Percentiles rank a stretch among this genome's conserved stretches.
Evolutionary conservation across 805 yeast genomes (phyloP).

Genomic region (Hermanozyma aechmeae): DNA sequence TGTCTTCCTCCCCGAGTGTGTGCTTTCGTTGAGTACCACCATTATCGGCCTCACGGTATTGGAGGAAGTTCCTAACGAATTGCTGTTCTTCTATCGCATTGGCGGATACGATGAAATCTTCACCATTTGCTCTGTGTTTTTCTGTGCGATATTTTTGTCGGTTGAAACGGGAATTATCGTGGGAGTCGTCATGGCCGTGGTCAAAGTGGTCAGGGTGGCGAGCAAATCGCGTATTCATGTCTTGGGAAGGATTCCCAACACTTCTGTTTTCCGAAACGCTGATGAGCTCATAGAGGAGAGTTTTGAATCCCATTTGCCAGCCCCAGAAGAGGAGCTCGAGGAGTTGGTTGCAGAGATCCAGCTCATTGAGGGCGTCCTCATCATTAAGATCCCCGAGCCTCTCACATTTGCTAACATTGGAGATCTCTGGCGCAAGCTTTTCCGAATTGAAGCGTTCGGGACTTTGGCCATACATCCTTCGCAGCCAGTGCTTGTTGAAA

Average conservation of each 20-base stretch:
- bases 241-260: conserved; percentile 27
- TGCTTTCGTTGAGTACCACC: not conserved
- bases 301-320: conserved; percentile 7
- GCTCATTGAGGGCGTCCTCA: conserved; percentile 61
- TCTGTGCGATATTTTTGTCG: conserved; percentile 24
- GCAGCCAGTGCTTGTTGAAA: conserved; percentile 39
- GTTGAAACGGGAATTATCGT: conserved; percentile 28
- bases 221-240: conserved; percentile 36
- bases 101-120: conserved; percentile 15
- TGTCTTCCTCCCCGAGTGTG: conserved; percentile 20
- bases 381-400: conserved; percentile 82
- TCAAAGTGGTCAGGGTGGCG: conserved; percentile 28
- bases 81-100: conserved; percentile 12
- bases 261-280: conserved; percentile 59
- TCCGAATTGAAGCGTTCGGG: conserved; percentile 69
- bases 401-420: conserved; percentile 80
- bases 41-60: not conserved
- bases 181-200: conserved; percentile 26
- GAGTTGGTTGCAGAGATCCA: conserved; percentile 22
- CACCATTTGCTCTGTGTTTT: conserved; percentile 14
- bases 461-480: conserved; percentile 72
- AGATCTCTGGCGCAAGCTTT: conserved; percentile 58
- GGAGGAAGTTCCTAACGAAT: conserved; percentile 35
- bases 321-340: not conserved
- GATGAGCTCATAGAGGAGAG: conserved; percentile 45